A percentile compares a stretch with the other conserved stretches of the same genome.
Evolutionary conservation across 441 rosid genomes (phyloP).

Genomic region (Eruca vesicaria): DNA sequence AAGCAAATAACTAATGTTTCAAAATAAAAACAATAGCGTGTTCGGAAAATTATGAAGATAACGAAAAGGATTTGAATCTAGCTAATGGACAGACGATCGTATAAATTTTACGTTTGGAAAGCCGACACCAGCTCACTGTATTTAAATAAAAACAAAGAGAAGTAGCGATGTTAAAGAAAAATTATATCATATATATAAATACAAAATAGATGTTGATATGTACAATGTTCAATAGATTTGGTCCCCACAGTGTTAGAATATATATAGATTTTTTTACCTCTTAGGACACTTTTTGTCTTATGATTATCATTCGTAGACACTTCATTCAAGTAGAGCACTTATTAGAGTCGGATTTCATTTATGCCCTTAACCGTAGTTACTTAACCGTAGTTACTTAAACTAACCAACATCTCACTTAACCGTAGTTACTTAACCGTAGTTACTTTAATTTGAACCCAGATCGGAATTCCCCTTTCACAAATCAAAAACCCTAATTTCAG

Average conservation of each 20-base stretch:
- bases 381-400: no score
- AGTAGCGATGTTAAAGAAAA: background rate
- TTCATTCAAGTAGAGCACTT: no score
- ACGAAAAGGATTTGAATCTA: background rate
- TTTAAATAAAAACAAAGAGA: background rate
- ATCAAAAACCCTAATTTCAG: no score
- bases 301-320: no score
- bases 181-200: background rate
- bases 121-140: slow-evolving; percentile 25
- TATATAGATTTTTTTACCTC: no score
- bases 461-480: no score
- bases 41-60: background rate
- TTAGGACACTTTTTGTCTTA: no score
- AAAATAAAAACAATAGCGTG: slow-evolving; percentile 21
- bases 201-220: slow-evolving; percentile 1
- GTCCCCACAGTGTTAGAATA: slow-evolving; percentile 1
- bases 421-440: no score
- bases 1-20: slow-evolving; percentile 11
- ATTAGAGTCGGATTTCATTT: no score
- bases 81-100: slow-evolving; percentile 12
- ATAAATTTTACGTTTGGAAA: slow-evolving; percentile 17
- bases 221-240: background rate
- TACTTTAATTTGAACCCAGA: no score
- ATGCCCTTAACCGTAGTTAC: no score
- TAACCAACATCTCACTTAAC: no score